Evolutionary conservation across 1,139 yeast genomes (phyloP).

Genomic region (Kodamaea derodonti): DNA sequence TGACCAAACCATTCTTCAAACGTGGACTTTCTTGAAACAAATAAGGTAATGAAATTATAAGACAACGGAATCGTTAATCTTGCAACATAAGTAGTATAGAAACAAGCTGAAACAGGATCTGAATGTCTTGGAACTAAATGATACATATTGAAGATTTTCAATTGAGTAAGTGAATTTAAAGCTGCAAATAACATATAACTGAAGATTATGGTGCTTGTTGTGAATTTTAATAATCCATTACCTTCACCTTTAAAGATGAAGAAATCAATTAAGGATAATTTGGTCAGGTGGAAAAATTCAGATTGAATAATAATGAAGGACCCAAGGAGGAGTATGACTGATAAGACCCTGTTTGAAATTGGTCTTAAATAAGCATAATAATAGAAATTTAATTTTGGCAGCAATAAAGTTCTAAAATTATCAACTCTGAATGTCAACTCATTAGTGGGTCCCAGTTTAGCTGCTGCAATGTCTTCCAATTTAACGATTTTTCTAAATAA

Average conservation of each 20-base stretch:
- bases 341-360: conserved; percentile 32
- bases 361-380: conserved; percentile 47
- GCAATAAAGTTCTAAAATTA: conserved; percentile 16
- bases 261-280: conserved; percentile 56
- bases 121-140: conserved; percentile 67
- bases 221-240: conserved; percentile 28
- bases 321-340: conserved; percentile 33
- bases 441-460: conserved; percentile 20
- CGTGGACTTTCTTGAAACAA: conserved; percentile 44
- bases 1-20: conserved; percentile 66
- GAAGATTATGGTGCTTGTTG: conserved; percentile 40
- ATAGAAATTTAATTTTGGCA: conserved; percentile 31
- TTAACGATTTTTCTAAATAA: conserved; percentile 29
- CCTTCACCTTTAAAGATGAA: conserved; percentile 26
- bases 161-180: conserved; percentile 60
- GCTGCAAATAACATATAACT: conserved; percentile 68
- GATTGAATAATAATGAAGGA: conserved; percentile 64
- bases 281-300: conserved; percentile 71
- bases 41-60: conserved; percentile 70
- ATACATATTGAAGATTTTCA: conserved; percentile 71
- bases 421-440: conserved; percentile 26
- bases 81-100: conserved; percentile 78
- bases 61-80: conserved; percentile 79
- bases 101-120: conserved; percentile 71
- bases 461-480: conserved; percentile 41